Evolutionary conservation across 2,329 filamentous ascomycete species (phyloP), one percentile per base, ranked within the genome.

Genomic region (Leptographium flavum): DNA sequence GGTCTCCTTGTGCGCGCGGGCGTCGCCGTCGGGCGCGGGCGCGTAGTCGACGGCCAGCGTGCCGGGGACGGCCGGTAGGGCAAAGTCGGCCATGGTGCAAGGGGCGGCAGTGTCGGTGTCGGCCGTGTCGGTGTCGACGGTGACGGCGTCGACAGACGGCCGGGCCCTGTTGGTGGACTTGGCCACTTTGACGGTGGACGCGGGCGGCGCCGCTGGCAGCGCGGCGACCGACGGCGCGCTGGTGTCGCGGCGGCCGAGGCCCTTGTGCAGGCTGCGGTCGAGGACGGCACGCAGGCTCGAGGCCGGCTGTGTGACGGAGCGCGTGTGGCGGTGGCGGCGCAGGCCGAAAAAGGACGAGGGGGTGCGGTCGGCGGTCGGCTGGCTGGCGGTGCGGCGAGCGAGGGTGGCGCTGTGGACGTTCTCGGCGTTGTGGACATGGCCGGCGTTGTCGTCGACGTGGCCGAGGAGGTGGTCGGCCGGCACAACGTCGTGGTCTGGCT

Each of bases 61-160:
- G 1, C 15, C 4, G 0, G 50, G 50, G 15, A 49, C 43, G 2
- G 31, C 40, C 2, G 47, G 36, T 9, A 48, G 28, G 1, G 21
- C 23, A 42, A 48, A 47, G 15, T 50, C 50, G 1, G 42, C 41
- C 49, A 52, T 47, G 6, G 39, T 35, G 19, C 32, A 38, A 3
- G 35, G 19, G 15, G 8, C 19, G 19, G 17, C 23, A 7, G 4
- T 9, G 7, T 38, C 15, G 7, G 11, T 44, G 9, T 17, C 9
- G 28, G 6, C 35, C 7, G n/a, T 23, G 11, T 36, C 8, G 7
- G 3, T 13, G 25, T 28, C 27, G 27, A 28, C 8, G 27, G 8
- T 28, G 27, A 28, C 8, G 27, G 8, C 27, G 27, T 28, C 27
- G 27, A 28, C n/a, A n/a, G 27, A 7, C 27, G 8, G 27, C 13